Conservation (phyloP, 202 grass and related monocot genomes). For the Panicum virgatum region DNA sequence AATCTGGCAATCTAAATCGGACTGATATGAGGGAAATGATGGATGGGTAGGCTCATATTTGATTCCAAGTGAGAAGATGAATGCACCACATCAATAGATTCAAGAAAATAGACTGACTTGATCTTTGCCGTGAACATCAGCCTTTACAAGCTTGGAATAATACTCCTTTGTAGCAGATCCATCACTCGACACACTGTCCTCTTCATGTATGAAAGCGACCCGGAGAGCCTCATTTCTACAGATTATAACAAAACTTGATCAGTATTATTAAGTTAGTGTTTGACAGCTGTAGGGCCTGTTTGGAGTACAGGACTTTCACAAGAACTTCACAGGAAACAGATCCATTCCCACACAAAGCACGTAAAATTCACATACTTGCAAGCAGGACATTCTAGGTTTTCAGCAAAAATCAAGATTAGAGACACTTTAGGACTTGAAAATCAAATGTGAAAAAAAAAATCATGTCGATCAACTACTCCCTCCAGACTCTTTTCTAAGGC, state of each 20-base stretch:
- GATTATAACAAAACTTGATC: constrained; percentile 34
- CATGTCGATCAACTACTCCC: neutral
- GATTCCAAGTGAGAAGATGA: constrained; percentile 10
- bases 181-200: constrained; percentile 48
- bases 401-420: constrained; percentile 21
- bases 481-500: too few species aligned
- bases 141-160: constrained; percentile 94
- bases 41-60: neutral
- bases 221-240: constrained; percentile 94
- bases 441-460: neutral
- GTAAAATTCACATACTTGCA: neutral
- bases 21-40: too few species aligned
- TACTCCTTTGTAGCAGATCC: constrained; percentile 62
- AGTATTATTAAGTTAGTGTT: constrained; percentile 3
- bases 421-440: neutral
- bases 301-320: neutral
- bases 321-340: neutral
- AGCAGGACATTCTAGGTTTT: neutral
- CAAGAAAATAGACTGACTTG: constrained; percentile 56
- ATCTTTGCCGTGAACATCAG: constrained; percentile 92
- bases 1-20: neutral
- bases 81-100: neutral
- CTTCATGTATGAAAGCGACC: constrained; percentile 96
- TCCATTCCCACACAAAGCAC: neutral
- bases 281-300: neutral